Evolutionary conservation across 1,284 basidiomycete species (phyloP).

Genomic region (Marasmius sp.): DNA sequence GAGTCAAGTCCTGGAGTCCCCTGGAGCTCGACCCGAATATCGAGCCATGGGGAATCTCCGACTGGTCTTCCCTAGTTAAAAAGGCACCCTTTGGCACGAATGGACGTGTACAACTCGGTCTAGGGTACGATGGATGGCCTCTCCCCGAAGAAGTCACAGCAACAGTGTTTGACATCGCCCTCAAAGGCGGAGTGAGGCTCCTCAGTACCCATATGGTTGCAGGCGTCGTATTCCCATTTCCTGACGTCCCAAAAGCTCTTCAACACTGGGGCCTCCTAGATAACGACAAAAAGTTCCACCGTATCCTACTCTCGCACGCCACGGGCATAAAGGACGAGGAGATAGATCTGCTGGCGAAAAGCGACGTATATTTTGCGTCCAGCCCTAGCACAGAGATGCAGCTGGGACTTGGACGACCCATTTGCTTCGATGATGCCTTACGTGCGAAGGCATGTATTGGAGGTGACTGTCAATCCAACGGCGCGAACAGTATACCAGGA

Average conservation of each 20-base stretch:
- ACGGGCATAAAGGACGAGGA: conserved; percentile 3
- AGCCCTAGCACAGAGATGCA: conserved; percentile 16
- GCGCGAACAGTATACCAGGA: neutral
- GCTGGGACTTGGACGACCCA: conserved; percentile 10
- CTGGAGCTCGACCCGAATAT: neutral
- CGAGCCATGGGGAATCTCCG: conserved; percentile 2
- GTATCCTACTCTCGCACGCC: conserved; percentile 14
- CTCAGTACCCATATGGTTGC: conserved; percentile 1
- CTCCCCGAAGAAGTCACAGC: conserved; percentile 6
- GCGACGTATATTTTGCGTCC: conserved; percentile 7
- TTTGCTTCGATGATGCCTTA: conserved; percentile 1
- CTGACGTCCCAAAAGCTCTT: neutral
- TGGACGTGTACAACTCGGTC: conserved; percentile 12
- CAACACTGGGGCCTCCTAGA: neutral
- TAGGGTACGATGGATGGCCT: conserved; percentile 11
- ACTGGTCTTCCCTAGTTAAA: conserved; percentile 8
- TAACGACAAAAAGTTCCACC: conserved; percentile 7
- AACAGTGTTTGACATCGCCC: neutral
- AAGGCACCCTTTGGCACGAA: conserved; percentile 12
- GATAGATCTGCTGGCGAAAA: conserved; percentile 1
- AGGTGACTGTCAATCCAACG: neutral
- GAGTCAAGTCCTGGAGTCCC: conserved; percentile 7
- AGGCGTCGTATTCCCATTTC: conserved; percentile 3
- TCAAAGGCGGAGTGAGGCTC: conserved; percentile 3
- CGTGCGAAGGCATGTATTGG: neutral